phyloP scores from a whole-genome alignment of 2,329 filamentous ascomycete species.

The Colletotrichum tabaci region DNA sequence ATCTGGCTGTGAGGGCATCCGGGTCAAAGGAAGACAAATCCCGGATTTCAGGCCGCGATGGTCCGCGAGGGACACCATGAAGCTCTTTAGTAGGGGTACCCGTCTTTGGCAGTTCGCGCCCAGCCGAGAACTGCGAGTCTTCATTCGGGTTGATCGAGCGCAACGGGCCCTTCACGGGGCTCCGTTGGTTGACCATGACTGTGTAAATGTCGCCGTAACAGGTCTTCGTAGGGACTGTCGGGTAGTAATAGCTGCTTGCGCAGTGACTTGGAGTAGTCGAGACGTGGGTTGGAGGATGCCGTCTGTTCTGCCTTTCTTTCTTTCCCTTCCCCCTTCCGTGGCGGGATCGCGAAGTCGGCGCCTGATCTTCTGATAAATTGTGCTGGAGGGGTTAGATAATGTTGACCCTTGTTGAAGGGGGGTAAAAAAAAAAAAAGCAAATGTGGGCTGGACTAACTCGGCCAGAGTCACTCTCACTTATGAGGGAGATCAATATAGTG shows the following conservation, averaged over 20 bases:
- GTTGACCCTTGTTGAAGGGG: background rate
- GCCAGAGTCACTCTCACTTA: background rate
- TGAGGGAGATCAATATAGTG: background rate
- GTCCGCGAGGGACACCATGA: slow-evolving; percentile 44
- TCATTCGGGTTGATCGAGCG: slow-evolving; percentile 55
- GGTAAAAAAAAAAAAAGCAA: slow-evolving; percentile 8
- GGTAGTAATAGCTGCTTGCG: slow-evolving; percentile 19
- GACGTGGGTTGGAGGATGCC: slow-evolving; percentile 46
- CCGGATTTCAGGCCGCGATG: slow-evolving; percentile 44
- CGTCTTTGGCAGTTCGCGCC: slow-evolving; percentile 40
- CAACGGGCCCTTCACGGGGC: slow-evolving; percentile 60
- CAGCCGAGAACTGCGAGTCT: slow-evolving; percentile 49
- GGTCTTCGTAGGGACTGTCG: background rate
- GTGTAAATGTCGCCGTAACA: background rate
- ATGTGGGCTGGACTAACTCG: slow-evolving; percentile 32
- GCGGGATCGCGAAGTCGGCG: slow-evolving; percentile 51
- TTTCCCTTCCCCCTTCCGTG: slow-evolving; percentile 38
- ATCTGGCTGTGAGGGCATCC: slow-evolving; percentile 40
- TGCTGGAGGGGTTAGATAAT: slow-evolving; percentile 24
- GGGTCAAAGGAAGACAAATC: slow-evolving; percentile 37
- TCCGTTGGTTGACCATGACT: slow-evolving; percentile 65
- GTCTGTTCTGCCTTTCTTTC: slow-evolving; percentile 41
- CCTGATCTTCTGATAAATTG: slow-evolving; percentile 49
- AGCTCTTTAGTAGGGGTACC: slow-evolving; percentile 33
- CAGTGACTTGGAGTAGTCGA: slow-evolving; percentile 42